Evolutionary conservation across 1,139 yeast genomes (phyloP), one percentile per base, ranked within the genome.

Genomic region (Pichia sp.): DNA sequence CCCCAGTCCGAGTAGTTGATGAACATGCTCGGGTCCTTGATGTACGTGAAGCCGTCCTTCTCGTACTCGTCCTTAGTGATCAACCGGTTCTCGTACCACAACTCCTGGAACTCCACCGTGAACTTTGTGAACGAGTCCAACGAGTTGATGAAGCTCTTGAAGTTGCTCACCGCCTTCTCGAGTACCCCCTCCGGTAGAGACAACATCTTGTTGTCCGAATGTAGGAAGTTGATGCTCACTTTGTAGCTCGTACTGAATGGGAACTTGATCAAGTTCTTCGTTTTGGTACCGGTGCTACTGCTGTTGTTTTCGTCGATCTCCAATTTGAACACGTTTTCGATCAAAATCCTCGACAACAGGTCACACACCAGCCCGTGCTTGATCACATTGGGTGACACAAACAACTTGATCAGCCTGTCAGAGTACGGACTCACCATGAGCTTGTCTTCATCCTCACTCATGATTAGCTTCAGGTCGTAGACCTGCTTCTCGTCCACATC

Each of bases 1-100:
- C 85, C 84, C 95, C 95, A 87, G 61, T 85, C 91, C 8, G 87
- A 89, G 64, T 79, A 83, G 68, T 87, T 87, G 58, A 87, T 82
- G 67, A 87, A 86, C 5, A 88, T 85, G 0, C 90, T 75, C 51
- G 87, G 76, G 52, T 84, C 83, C 9, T 52, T 56, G 27, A 61
- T 55, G 14, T 51, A 17, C 1, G 50, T 48, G 20, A 29, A 31
- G 36, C 48, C 46, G 24, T 48, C 56, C 9, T 16, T 14, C 7
- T 34, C 29, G 38, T 45, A 50, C 50, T 58, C 61, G 34, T 42
- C 46, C 2, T 41, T 46, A 2, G 60, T 53, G 14, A 29, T 3
- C 5, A 55, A 49, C 66, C 52, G 64, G 58, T 49, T 69, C 49
- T 68, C 70, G 66, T 83, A 89, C 68, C 86, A 86, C 59, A 86